Conservation (phyloP, 768 basidiomycete genomes). For the Heimioporus sp. region DNA sequence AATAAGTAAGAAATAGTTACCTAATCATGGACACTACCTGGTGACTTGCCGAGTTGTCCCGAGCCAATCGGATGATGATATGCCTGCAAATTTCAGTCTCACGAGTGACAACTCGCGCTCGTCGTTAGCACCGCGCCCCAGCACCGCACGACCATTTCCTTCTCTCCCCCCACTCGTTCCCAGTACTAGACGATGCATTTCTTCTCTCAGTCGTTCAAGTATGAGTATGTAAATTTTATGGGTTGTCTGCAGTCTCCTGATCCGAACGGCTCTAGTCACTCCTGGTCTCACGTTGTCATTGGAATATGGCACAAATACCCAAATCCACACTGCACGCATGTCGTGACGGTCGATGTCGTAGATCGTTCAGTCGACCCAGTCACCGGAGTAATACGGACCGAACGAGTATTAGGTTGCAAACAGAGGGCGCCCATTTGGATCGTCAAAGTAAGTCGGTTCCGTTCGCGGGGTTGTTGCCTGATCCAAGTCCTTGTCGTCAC, state of each 20-base stretch:
- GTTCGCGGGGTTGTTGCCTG: constrained; percentile 5
- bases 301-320: constrained; percentile 97
- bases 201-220: constrained; percentile 81
- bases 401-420: constrained; percentile 86
- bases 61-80: constrained; percentile 29
- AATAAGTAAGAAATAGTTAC: constrained; percentile 5
- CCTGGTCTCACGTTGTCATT: constrained; percentile 88
- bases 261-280: constrained; percentile 51
- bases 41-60: constrained; percentile 15
- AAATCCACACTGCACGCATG: constrained; percentile 88
- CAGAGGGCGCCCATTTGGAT: constrained; percentile 93
- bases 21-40: background rate
- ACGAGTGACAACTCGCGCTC: background rate
- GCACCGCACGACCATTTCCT: constrained; percentile 19
- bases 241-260: constrained; percentile 4
- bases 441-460: constrained; percentile 64
- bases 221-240: constrained; percentile 59
- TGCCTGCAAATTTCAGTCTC: constrained; percentile 13
- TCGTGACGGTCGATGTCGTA: constrained; percentile 82
- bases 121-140: constrained; percentile 15
- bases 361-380: constrained; percentile 80
- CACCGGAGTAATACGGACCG: constrained; percentile 89
- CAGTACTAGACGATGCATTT: constrained; percentile 63
- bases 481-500: background rate
- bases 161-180: constrained; percentile 22